phyloP scores from a whole-genome alignment of 805 yeast genomes.

The Hanseniaspora lindneri region DNA sequence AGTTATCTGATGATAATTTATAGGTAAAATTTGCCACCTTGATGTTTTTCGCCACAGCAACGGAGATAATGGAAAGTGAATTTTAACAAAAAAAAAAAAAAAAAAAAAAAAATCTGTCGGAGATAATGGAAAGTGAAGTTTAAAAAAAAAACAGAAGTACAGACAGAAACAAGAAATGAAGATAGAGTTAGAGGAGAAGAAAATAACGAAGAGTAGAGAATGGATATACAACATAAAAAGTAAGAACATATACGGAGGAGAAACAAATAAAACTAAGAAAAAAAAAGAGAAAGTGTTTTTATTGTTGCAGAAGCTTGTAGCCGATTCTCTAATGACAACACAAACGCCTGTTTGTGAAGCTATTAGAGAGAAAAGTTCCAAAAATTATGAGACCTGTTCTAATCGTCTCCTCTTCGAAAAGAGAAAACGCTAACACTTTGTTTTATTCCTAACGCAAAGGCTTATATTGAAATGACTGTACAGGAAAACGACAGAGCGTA shows the following conservation, averaged over 20 bases:
- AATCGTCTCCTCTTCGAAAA: not conserved
- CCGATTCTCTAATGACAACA: conserved; percentile 15
- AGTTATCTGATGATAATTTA: not conserved
- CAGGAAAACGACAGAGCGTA: not conserved
- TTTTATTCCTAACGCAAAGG: conserved; percentile 16
- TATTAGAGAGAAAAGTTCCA: conserved; percentile 11
- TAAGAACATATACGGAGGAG: too few relatives aligned
- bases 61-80: too few relatives aligned
- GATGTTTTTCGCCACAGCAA: not conserved
- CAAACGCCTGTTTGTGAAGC: conserved; percentile 14
- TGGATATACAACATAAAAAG: too few relatives aligned
- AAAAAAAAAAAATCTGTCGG: too few relatives aligned
- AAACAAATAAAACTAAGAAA: too few relatives aligned
- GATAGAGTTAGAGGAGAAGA: too few relatives aligned
- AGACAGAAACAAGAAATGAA: too few relatives aligned
- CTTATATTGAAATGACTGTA: conserved; percentile 16
- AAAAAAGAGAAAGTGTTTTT: not conserved
- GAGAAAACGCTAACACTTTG: not conserved
- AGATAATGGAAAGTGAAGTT: too few relatives aligned
- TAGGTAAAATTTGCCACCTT: not conserved
- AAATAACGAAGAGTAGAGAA: too few relatives aligned
- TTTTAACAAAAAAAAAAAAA: too few relatives aligned
- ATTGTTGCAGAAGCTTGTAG: too few relatives aligned
- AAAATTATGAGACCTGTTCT: conserved; percentile 16
- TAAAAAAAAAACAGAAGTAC: too few relatives aligned